Conservation (phyloP, 2,329 filamentous ascomycete species). For the Epichloe gansuensis region DNA sequence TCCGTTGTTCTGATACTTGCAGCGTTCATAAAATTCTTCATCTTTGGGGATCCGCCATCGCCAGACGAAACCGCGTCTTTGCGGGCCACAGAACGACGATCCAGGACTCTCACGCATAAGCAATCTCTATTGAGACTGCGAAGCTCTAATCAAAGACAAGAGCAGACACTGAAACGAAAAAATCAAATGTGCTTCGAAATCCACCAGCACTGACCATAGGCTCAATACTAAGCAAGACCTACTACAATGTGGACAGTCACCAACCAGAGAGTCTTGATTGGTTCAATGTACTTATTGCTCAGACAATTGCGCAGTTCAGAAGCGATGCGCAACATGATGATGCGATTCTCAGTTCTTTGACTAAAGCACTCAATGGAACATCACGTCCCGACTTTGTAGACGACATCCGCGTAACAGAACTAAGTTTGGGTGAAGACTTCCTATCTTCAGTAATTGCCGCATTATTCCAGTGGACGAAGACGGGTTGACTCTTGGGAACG, state of each 20-base stretch:
- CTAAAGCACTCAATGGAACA: slow-evolving; percentile 74
- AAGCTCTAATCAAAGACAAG: slow-evolving; percentile 28
- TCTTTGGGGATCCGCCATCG: slow-evolving; percentile 87
- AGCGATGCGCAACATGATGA: slow-evolving; percentile 87
- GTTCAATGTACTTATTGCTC: slow-evolving; percentile 96
- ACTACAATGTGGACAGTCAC: slow-evolving; percentile 91
- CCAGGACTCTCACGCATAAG: slow-evolving; percentile 63
- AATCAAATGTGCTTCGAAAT: slow-evolving; percentile 60
- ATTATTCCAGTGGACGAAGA: slow-evolving; percentile 86
- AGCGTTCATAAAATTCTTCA: slow-evolving; percentile 99
- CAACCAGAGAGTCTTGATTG: slow-evolving; percentile 95
- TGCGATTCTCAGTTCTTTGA: slow-evolving; percentile 75
- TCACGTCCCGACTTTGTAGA: slow-evolving; percentile 84
- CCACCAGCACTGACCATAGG: slow-evolving; percentile 74
- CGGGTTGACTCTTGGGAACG: slow-evolving; percentile 43
- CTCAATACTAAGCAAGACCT: slow-evolving; percentile 90
- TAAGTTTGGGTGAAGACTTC: slow-evolving; percentile 91
- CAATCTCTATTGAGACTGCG: slow-evolving; percentile 57
- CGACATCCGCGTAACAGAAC: slow-evolving; percentile 85
- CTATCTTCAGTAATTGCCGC: slow-evolving; percentile 96
- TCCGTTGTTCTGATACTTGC: slow-evolving; percentile 84
- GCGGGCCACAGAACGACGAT: slow-evolving; percentile 61
- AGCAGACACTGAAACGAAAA: slow-evolving; percentile 46
- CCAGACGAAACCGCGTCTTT: slow-evolving; percentile 67
- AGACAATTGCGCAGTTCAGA: slow-evolving; percentile 91